phyloP scores from a whole-genome alignment of 2,329 filamentous ascomycete species.

The Penicillium expansum region DNA sequence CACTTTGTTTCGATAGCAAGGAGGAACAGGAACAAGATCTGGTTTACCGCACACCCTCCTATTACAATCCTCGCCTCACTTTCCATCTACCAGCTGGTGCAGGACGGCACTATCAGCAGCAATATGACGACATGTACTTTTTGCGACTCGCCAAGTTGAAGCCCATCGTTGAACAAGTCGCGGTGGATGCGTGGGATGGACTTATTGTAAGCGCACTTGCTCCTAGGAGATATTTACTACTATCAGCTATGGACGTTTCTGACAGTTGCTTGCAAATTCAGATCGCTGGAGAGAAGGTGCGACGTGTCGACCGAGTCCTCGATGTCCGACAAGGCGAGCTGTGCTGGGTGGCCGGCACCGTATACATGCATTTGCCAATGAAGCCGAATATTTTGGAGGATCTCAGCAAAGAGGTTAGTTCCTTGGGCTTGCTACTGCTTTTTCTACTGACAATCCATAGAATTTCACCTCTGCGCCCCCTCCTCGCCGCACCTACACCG shows the following conservation, averaged over 20 bases:
- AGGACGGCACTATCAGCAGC: slow-evolving; percentile 77
- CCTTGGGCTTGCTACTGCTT: background rate
- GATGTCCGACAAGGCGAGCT: slow-evolving; percentile 94
- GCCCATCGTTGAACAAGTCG: slow-evolving; percentile 72
- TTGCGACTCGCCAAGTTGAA: slow-evolving; percentile 84
- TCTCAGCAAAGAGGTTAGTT: slow-evolving; percentile 79
- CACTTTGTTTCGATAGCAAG: slow-evolving; percentile 24
- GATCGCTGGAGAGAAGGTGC: slow-evolving; percentile 72
- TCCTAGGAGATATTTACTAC: background rate
- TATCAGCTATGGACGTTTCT: background rate
- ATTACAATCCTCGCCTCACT: slow-evolving; percentile 72
- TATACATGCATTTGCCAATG: slow-evolving; percentile 95
- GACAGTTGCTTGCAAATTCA: slow-evolving; percentile 29
- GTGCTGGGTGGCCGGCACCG: slow-evolving; percentile 91
- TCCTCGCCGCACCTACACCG: slow-evolving; percentile 71
- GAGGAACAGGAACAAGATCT: slow-evolving; percentile 39
- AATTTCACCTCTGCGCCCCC: slow-evolving; percentile 86
- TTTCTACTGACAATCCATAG: slow-evolving; percentile 44
- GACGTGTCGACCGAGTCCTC: slow-evolving; percentile 79
- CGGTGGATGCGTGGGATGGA: slow-evolving; percentile 71
- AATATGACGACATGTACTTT: slow-evolving; percentile 98
- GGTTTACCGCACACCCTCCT: slow-evolving; percentile 55
- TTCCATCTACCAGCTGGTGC: slow-evolving; percentile 68
- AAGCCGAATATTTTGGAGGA: slow-evolving; percentile 97
- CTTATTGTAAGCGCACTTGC: slow-evolving; percentile 53